phyloP scores from a whole-genome alignment of 768 basidiomycete species.

The Pholiota microspora region DNA sequence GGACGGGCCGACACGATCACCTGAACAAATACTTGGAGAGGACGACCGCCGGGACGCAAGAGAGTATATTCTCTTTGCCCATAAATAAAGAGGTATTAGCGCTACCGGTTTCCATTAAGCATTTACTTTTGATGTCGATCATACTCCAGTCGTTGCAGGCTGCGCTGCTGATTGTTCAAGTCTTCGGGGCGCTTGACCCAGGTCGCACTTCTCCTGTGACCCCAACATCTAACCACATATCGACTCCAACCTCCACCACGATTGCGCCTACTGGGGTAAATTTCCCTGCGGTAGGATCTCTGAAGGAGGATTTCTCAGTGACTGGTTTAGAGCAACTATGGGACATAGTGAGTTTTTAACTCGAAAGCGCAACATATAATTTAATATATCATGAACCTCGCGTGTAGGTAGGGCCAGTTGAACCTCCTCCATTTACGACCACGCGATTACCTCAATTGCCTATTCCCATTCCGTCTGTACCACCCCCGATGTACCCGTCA shows the following conservation, averaged over 20 bases:
- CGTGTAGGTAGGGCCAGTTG: slow-evolving; percentile 43
- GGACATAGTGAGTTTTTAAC: slow-evolving; percentile 41
- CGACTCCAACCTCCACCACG: slow-evolving; percentile 5
- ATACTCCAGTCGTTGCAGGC: neutral
- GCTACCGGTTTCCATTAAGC: too few relatives aligned
- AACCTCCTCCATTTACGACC: slow-evolving; percentile 44
- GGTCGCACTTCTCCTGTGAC: neutral
- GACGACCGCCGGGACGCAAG: too few relatives aligned
- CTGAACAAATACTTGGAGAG: too few relatives aligned
- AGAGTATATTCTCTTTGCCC: too few relatives aligned
- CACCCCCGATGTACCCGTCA: slow-evolving; percentile 42
- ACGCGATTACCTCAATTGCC: slow-evolving; percentile 36
- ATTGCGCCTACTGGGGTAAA: slow-evolving; percentile 14
- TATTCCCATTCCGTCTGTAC: slow-evolving; percentile 39
- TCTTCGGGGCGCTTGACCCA: too few relatives aligned
- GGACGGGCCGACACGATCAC: neutral
- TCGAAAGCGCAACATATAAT: too few relatives aligned
- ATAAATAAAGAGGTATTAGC: too few relatives aligned
- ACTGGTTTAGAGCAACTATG: slow-evolving; percentile 37
- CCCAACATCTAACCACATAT: slow-evolving; percentile 1
- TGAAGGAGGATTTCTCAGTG: slow-evolving; percentile 38
- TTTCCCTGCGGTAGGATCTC: slow-evolving; percentile 39
- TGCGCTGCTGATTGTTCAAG: neutral
- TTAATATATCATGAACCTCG: too few relatives aligned
- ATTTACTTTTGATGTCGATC: too few relatives aligned